Evolutionary conservation across 441 rosid genomes (phyloP), one percentile per base, ranked within the genome.

Genomic region (Viola pubescens): DNA sequence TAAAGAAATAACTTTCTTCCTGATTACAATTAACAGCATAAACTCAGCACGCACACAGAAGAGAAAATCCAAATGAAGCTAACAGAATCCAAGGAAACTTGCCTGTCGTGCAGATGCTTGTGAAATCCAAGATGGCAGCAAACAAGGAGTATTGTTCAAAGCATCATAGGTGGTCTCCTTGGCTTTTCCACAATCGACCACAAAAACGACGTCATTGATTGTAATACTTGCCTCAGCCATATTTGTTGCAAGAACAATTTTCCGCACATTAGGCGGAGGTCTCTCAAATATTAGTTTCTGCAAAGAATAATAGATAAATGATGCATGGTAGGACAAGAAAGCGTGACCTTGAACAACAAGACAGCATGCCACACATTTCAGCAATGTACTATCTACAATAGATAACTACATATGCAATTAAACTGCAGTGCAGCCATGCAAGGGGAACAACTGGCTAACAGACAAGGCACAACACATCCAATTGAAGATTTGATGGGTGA

Each of bases 191-290:
- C 98, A 91, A 70, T 94, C 99, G 68, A 94, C 88, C 57, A 94
- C 99, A 73, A 85, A 94, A 68, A 94, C 95, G 61, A 91, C 59
- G 70, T 94, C 98, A 57, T 91, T 91, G 73, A 94, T 91, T 53
- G 99, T 94, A 64, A 94, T 94, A 75, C 99, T 91, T 48, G 99
- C 97, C 76, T 94, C 99, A 7, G 98, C 97, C 99, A 94, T 94
- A 78, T 91, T 94, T 67, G 99, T 91, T 47, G 99, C 98, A 66
- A 94, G 94, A 64, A 91, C 78, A 73, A 94, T 79, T 79, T 94
- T 94, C 44, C 99, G 95, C 52, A 90, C 70, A 70, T 85, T 81
- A 13, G 89, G 79, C 68, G 89, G 89, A 41, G 97, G 75, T 64
- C 81, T 79, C 72, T 90, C 97, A 52, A 94, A 94, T 68, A 94